Percentiles rank a stretch among this genome's conserved stretches.
phyloP scores from a whole-genome alignment of 768 basidiomycete species.

The Mycena metata region DNA sequence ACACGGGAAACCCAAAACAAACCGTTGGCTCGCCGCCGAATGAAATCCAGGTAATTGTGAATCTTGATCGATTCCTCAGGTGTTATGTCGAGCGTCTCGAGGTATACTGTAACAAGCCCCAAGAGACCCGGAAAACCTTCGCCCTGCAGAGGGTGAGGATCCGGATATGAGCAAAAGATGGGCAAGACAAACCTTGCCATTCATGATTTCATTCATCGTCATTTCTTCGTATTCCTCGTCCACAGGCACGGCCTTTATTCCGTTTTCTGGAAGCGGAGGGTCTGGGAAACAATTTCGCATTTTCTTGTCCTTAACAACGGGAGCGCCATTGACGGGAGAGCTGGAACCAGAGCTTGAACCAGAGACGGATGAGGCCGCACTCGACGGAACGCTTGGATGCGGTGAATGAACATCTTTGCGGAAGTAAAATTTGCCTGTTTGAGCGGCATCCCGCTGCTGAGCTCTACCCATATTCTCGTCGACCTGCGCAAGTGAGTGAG shows the following conservation, averaged over 20 bases:
- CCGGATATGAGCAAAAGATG: background rate
- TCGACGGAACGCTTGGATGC: constrained; percentile 58
- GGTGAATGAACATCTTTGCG: constrained; percentile 85
- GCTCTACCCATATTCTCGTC: constrained; percentile 97
- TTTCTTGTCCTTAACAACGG: constrained; percentile 70
- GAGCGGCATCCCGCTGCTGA: constrained; percentile 84
- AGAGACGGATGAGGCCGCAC: constrained; percentile 65
- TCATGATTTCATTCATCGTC: constrained; percentile 92
- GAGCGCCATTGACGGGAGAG: constrained; percentile 52
- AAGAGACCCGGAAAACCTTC: constrained; percentile 83
- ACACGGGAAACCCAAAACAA: constrained; percentile 40
- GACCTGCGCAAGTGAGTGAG: constrained; percentile 71
- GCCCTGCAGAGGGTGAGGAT: constrained; percentile 57
- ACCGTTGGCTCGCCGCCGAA: constrained; percentile 88
- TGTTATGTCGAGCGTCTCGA: constrained; percentile 88
- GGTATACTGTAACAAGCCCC: constrained; percentile 84
- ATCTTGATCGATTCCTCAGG: constrained; percentile 71
- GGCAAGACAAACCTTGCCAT: constrained; percentile 77
- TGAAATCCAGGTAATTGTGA: constrained; percentile 82
- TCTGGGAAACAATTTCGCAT: constrained; percentile 81
- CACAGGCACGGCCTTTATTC: constrained; percentile 58
- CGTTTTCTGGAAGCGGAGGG: constrained; percentile 66
- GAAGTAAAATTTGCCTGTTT: constrained; percentile 88
- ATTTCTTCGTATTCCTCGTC: constrained; percentile 94
- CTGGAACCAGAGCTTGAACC: constrained; percentile 52